Percentiles rank a stretch among this genome's conserved stretches.
Evolutionary conservation across 257 asterid species (phyloP).

Genomic region (Ehretia macrophylla): DNA sequence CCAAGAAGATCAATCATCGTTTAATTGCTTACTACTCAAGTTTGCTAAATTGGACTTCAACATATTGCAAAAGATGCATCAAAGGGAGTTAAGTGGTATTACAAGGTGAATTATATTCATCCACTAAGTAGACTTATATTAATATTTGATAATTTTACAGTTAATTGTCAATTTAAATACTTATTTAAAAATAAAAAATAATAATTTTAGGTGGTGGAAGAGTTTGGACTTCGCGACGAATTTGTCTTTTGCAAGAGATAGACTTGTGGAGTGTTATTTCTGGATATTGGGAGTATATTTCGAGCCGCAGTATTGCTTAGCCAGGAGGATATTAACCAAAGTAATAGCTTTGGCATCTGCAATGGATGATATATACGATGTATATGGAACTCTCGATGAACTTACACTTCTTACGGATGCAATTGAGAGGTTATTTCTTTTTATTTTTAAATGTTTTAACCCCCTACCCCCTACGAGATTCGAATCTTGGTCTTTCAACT

Average conservation of each 20-base stretch:
- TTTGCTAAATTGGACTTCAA: conserved; percentile 34
- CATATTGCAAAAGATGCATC: conserved; percentile 16
- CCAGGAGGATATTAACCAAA: conserved; percentile 19
- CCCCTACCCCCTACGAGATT: too few species aligned
- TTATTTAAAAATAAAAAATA: too few species aligned
- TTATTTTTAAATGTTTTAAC: too few species aligned
- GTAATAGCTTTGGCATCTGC: conserved; percentile 9
- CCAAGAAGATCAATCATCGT: conserved; percentile 14
- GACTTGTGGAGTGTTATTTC: conserved; percentile 33
- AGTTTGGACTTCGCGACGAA: conserved; percentile 19
- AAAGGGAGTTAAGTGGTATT: conserved; percentile 20
- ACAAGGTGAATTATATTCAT: conserved; percentile 11
- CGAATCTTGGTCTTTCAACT: too few species aligned
- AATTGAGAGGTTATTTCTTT: conserved; percentile 36
- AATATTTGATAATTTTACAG: not conserved
- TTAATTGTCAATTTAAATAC: not conserved
- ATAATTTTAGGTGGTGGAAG: conserved; percentile 38
- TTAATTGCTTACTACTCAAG: conserved; percentile 1
- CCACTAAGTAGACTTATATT: too few species aligned
- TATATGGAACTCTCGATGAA: conserved; percentile 28
- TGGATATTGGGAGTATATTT: conserved; percentile 30
- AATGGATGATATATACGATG: conserved; percentile 31
- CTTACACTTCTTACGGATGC: conserved; percentile 29
- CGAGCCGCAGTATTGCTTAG: conserved; percentile 27
- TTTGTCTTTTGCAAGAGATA: conserved; percentile 26